Percentiles rank a stretch among this genome's conserved stretches.
phyloP scores from a whole-genome alignment of 768 basidiomycete species.

The Tephrocybe sp. region DNA sequence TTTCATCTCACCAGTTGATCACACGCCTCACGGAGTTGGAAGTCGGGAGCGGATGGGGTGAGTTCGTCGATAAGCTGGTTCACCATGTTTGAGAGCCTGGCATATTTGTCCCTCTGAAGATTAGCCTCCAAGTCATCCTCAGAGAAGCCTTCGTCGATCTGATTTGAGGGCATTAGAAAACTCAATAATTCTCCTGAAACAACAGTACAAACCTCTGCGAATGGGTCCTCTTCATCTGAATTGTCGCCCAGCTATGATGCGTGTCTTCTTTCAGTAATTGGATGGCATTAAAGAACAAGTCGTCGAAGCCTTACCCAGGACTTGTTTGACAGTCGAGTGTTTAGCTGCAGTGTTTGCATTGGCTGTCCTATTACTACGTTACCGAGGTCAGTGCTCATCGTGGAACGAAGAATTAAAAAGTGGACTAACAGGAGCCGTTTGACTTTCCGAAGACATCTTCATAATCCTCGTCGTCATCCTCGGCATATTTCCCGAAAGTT shows the following conservation, averaged over 20 bases:
- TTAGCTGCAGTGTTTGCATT: constrained; percentile 79
- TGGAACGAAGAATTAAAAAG: background rate
- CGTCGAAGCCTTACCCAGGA: constrained; percentile 66
- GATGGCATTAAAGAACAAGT: background rate
- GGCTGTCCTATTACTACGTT: constrained; percentile 53
- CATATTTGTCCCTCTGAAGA: constrained; percentile 90
- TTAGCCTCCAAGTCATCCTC: constrained; percentile 93
- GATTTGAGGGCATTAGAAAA: background rate
- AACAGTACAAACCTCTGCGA: constrained; percentile 69
- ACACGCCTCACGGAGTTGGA: constrained; percentile 80
- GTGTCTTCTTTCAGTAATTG: background rate
- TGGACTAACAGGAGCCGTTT: constrained; percentile 60
- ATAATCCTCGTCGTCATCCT: constrained; percentile 89
- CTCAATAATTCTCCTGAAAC: constrained; percentile 3
- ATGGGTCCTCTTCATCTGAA: constrained; percentile 93
- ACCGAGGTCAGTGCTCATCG: constrained; percentile 8
- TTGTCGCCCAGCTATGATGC: constrained; percentile 65
- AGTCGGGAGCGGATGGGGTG: constrained; percentile 77
- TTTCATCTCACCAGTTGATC: constrained; percentile 74
- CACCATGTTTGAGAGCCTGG: constrained; percentile 78
- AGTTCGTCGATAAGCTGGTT: constrained; percentile 87
- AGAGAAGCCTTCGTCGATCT: constrained; percentile 93
- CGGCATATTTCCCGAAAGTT: constrained; percentile 80
- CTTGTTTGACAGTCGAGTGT: constrained; percentile 82
- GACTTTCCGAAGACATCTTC: constrained; percentile 91